Conservation (phyloP, 805 yeast species). For the Candida coquimbonensis region DNA sequence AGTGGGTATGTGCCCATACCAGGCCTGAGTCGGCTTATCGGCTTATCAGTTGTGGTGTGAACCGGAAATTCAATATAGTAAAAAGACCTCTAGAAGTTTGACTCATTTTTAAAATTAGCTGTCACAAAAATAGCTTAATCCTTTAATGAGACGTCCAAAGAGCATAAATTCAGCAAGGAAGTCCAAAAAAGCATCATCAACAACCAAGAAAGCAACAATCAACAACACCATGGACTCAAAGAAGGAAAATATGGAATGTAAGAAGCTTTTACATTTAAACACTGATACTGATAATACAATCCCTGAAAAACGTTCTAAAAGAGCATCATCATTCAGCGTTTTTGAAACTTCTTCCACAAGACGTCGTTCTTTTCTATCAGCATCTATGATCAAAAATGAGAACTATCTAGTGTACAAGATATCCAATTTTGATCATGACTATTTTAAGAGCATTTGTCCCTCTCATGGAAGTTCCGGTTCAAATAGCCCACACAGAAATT, state of each 20-base stretch:
- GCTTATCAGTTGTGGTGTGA: neutral
- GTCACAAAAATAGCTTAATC: neutral
- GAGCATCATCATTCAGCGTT: conserved; percentile 19
- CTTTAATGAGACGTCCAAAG: conserved; percentile 4
- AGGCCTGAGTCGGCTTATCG: neutral
- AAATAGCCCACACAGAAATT: neutral
- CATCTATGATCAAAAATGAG: conserved; percentile 52
- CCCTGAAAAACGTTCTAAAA: neutral
- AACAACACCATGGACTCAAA: no score
- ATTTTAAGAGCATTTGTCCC: neutral
- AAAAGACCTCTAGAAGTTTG: no score
- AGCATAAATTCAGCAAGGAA: neutral
- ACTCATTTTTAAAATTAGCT: no score
- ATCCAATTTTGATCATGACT: neutral
- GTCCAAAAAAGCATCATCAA: neutral
- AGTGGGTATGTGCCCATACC: neutral
- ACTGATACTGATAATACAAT: neutral
- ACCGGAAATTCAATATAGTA: no score
- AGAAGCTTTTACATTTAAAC: neutral
- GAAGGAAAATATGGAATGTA: neutral
- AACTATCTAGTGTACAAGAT: conserved; percentile 46
- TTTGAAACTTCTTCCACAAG: conserved; percentile 38
- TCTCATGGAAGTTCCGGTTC: neutral
- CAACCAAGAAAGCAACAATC: neutral
- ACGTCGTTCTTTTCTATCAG: conserved; percentile 49